A percentile compares a stretch with the other conserved stretches of the same genome.
phyloP scores from a whole-genome alignment of 306 rosid species.

The Lithocarpus polystachyus region DNA sequence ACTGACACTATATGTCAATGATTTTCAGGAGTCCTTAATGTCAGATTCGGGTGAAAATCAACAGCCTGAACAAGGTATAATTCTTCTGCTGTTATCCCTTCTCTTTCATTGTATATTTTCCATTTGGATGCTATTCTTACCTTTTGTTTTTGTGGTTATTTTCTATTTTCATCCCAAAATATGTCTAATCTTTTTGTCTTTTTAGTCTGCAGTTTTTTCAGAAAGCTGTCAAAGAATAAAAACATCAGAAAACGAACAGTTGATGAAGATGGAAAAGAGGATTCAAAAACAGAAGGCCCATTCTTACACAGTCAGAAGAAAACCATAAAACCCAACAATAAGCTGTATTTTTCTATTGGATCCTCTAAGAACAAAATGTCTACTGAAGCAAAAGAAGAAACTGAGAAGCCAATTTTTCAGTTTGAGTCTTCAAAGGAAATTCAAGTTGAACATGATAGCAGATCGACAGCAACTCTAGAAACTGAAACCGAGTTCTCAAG shows the following conservation, averaged over 20 bases:
- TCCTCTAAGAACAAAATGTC: conserved; percentile 28
- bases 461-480: conserved; percentile 80
- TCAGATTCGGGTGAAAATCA: conserved; percentile 25
- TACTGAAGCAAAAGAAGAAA: conserved; percentile 23
- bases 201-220: conserved; percentile 48
- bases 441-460: conserved; percentile 73
- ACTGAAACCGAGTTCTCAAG: conserved; percentile 74
- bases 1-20: background rate
- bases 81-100: background rate
- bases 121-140: background rate
- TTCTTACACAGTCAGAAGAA: conserved; percentile 33
- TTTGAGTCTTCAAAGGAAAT: conserved; percentile 70
- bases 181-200: background rate
- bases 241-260: conserved; percentile 32
- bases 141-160: background rate
- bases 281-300: conserved; percentile 33
- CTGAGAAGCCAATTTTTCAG: conserved; percentile 29
- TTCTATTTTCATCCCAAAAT: background rate
- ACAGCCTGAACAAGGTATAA: conserved; percentile 35
- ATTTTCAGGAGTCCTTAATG: conserved; percentile 14
- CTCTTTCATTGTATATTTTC: background rate
- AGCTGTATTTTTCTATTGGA: conserved; percentile 34
- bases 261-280: conserved; percentile 35
- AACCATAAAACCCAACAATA: conserved; percentile 31
- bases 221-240: conserved; percentile 36